Conservation (phyloP, 208 protist genomes). For the Endotrypanum monterogeii region DNA sequence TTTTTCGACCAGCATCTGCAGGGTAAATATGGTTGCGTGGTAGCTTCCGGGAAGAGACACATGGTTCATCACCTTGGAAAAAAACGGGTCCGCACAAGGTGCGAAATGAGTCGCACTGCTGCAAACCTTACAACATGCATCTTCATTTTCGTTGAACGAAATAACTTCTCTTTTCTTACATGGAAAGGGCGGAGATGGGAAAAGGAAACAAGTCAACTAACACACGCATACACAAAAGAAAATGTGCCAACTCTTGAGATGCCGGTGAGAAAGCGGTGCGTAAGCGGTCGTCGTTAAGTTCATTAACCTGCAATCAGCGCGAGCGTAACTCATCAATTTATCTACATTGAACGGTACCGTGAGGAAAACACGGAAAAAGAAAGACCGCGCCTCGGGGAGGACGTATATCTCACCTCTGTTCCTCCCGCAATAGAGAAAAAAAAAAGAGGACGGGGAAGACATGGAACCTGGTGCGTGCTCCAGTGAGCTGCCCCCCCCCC, state of each 20-base stretch:
- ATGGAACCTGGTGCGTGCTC: background rate
- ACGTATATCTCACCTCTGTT: slow-evolving; percentile 1
- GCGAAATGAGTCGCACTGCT: background rate
- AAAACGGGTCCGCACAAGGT: background rate
- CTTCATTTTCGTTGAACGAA: slow-evolving; percentile 6
- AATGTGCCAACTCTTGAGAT: background rate
- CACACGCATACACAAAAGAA: background rate
- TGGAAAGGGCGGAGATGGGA: background rate
- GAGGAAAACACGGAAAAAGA: background rate
- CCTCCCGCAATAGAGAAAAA: slow-evolving; percentile 6
- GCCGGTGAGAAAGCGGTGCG: slow-evolving; percentile 5
- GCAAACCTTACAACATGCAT: background rate
- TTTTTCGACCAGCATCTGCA: background rate
- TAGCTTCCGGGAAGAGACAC: background rate
- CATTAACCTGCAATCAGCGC: background rate
- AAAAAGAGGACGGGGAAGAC: background rate
- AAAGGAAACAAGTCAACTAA: background rate
- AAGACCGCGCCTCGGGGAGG: background rate
- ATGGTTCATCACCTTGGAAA: background rate
- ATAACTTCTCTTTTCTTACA: background rate
- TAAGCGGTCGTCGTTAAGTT: background rate
- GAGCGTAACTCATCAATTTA: background rate
- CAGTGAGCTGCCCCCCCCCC: background rate
- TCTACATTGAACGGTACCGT: slow-evolving; percentile 15
- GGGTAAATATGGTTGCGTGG: background rate